phyloP scores from a whole-genome alignment of 306 rosid genomes.

The Cucurbita argyrosperma region DNA sequence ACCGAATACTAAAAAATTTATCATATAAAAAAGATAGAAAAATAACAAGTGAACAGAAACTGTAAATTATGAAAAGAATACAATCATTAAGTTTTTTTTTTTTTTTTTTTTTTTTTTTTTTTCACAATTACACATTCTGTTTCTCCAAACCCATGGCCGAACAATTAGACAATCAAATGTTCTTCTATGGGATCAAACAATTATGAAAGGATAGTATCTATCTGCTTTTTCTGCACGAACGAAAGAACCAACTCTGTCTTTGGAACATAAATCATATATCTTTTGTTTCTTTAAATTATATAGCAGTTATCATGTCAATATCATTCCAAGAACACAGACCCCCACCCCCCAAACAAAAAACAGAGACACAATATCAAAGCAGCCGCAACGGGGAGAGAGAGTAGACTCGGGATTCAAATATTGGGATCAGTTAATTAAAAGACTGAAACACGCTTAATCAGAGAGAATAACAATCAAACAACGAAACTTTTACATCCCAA shows the following conservation, averaged over 20 bases:
- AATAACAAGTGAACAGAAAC: not conserved
- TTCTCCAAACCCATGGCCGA: too few relatives aligned
- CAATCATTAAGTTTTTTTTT: not conserved
- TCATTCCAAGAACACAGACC: too few relatives aligned
- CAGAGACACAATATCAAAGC: too few relatives aligned
- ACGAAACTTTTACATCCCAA: not conserved
- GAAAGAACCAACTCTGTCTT: not conserved
- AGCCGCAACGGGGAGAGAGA: too few relatives aligned
- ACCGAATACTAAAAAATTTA: not conserved
- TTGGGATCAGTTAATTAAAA: too few relatives aligned
- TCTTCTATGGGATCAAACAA: not conserved
- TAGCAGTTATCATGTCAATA: not conserved
- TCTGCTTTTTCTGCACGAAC: not conserved
- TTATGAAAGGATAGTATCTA: too few relatives aligned
- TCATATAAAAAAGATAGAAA: not conserved
- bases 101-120: not conserved
- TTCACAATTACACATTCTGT: not conserved
- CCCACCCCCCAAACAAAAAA: too few relatives aligned
- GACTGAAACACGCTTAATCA: too few relatives aligned
- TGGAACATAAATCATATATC: not conserved
- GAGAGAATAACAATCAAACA: not conserved
- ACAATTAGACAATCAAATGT: not conserved
- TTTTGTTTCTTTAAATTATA: not conserved
- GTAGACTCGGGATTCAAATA: too few relatives aligned
- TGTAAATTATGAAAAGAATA: not conserved